A percentile compares a stretch with the other conserved stretches of the same genome.
phyloP scores from a whole-genome alignment of 768 basidiomycete genomes.

The Candolleomyces aberdarensis region DNA sequence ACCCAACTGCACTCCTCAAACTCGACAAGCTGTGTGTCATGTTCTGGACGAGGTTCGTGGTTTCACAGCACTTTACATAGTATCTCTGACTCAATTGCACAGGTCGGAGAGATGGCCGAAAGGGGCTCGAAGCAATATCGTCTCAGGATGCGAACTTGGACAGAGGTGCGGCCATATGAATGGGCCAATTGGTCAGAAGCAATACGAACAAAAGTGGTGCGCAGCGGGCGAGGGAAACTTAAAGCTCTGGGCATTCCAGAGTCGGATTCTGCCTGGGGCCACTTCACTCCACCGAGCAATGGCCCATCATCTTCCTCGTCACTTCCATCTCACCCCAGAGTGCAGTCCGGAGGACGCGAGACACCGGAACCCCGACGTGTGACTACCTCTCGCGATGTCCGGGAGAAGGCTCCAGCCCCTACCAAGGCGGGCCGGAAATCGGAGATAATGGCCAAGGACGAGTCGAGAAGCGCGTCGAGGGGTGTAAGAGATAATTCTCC shows the following conservation, averaged over 20 bases:
- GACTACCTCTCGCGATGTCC: conserved; percentile 43
- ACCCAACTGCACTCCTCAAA: conserved; percentile 26
- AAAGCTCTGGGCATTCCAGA: conserved; percentile 52
- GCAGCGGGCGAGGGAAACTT: conserved; percentile 48
- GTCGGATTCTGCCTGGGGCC: conserved; percentile 60
- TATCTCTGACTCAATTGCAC: background rate
- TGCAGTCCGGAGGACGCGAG: background rate
- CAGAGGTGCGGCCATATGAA: conserved; percentile 67
- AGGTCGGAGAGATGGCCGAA: conserved; percentile 51
- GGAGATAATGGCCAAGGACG: conserved; percentile 48
- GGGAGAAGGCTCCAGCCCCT: conserved; percentile 24
- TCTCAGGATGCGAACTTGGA: conserved; percentile 59
- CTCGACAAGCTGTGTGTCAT: conserved; percentile 41
- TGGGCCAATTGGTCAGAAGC: conserved; percentile 48
- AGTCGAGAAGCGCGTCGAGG: conserved; percentile 31
- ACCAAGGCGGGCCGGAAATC: conserved; percentile 41
- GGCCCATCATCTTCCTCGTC: background rate
- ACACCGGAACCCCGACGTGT: conserved; percentile 39
- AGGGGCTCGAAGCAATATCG: conserved; percentile 40
- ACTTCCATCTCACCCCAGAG: background rate
- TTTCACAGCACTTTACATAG: background rate
- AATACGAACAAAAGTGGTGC: conserved; percentile 48
- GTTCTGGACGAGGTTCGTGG: conserved; percentile 47
- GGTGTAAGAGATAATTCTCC: conserved; percentile 14
- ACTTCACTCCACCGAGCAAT: conserved; percentile 34